Evolutionary conservation across 2,329 filamentous ascomycete species (phyloP).

Genomic region (Metarhizium guizhouense): DNA sequence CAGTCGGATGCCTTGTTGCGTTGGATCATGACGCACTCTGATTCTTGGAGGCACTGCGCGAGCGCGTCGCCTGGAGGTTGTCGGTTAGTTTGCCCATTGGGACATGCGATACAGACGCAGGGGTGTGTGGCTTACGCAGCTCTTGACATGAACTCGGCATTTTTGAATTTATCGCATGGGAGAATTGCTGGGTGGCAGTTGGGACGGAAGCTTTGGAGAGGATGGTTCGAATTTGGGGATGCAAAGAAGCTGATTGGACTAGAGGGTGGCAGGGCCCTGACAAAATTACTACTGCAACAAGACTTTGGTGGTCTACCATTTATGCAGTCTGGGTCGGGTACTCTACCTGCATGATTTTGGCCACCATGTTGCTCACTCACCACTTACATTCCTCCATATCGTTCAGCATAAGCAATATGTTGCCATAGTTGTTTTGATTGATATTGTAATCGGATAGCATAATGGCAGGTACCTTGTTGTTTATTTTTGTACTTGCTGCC

Average conservation of each 20-base stretch:
- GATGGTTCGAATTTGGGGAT: neutral
- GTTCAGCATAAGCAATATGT: too few species aligned
- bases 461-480: too few species aligned
- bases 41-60: constrained; percentile 89
- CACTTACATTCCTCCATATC: too few species aligned
- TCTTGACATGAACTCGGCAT: constrained; percentile 98
- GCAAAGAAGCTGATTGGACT: neutral
- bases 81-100: neutral
- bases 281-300: neutral
- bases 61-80: constrained; percentile 66
- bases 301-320: neutral
- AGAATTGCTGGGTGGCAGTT: neutral
- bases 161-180: constrained; percentile 18
- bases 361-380: too few species aligned
- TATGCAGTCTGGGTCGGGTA: neutral
- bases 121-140: constrained; percentile 58
- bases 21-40: constrained; percentile 90
- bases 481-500: too few species aligned
- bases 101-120: neutral
- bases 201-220: neutral
- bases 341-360: neutral
- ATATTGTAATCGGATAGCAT: too few species aligned
- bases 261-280: neutral
- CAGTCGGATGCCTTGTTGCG: constrained; percentile 83
- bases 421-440: too few species aligned